Conservation (phyloP, 345 rosid genomes). For the Salix exigua region DNA sequence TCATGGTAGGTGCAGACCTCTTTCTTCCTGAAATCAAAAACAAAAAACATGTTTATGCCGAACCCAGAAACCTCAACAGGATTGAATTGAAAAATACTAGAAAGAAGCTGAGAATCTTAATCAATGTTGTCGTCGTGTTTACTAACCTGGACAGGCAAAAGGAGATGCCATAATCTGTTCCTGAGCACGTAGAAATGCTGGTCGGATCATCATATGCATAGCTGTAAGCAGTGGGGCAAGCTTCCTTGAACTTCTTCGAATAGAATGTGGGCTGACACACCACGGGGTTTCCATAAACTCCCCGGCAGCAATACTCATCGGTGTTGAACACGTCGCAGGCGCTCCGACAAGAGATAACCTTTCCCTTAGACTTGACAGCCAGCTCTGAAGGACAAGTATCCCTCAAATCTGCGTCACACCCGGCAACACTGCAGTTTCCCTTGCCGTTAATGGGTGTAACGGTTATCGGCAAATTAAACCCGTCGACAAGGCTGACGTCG, state of each 20-base stretch:
- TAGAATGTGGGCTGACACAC: slow-evolving; percentile 67
- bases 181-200: slow-evolving; percentile 69
- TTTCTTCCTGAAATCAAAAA: slow-evolving; percentile 40
- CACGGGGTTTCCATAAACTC: slow-evolving; percentile 48
- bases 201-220: slow-evolving; percentile 89
- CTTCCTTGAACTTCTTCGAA: slow-evolving; percentile 71
- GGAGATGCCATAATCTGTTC: slow-evolving; percentile 62
- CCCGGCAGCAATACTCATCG: slow-evolving; percentile 83
- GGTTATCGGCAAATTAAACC: slow-evolving; percentile 63
- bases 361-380: slow-evolving; percentile 49
- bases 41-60: not conserved
- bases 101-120: not conserved
- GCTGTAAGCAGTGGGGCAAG: slow-evolving; percentile 79
- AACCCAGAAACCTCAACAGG: not conserved
- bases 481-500: slow-evolving; percentile 95
- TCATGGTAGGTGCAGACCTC: slow-evolving; percentile 69
- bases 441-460: slow-evolving; percentile 60
- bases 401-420: slow-evolving; percentile 63
- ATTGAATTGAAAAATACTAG: not conserved
- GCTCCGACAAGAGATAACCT: slow-evolving; percentile 65
- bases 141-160: slow-evolving; percentile 67
- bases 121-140: not conserved
- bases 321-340: slow-evolving; percentile 89
- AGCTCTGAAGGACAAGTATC: slow-evolving; percentile 57
- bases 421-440: slow-evolving; percentile 63